Percentiles rank a stretch among this genome's conserved stretches.
These are phyloP conservation scores for Ascoidea tarda DNA, from an alignment of 805 yeast species.

Conservation along the genomic window DNA sequence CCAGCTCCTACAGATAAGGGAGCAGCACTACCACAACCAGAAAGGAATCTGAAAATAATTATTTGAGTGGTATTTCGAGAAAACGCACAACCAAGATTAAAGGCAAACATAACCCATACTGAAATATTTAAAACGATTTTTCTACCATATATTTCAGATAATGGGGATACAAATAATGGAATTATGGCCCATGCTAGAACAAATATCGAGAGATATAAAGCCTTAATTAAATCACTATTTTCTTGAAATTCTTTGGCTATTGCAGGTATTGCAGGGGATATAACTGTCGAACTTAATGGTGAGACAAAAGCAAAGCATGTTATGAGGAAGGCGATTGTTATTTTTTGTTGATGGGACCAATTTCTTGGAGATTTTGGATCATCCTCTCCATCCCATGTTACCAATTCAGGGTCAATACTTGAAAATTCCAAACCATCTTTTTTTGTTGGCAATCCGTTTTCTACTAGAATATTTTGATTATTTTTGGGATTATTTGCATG, in stretches of 20 bases:
- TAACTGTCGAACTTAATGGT: conserved; percentile 49
- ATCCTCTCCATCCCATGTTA: conserved; percentile 50
- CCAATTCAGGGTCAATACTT: conserved; percentile 46
- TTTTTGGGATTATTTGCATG: too few relatives aligned
- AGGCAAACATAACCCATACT: conserved; percentile 31
- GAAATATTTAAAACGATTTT: conserved; percentile 37
- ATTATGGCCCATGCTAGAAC: conserved; percentile 60
- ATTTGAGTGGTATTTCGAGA: conserved; percentile 40
- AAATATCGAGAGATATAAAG: conserved; percentile 48
- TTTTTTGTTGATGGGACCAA: conserved; percentile 32
- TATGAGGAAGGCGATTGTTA: conserved; percentile 30
- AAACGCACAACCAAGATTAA: conserved; percentile 49
- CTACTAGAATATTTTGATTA: too few relatives aligned
- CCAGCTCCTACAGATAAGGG: conserved; percentile 63
- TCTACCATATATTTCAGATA: conserved; percentile 56
- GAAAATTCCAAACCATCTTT: conserved; percentile 39
- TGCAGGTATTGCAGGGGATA: conserved; percentile 42
- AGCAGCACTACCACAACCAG: conserved; percentile 56
- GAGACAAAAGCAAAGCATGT: conserved; percentile 41
- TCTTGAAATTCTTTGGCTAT: conserved; percentile 32
- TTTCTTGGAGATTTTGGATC: conserved; percentile 56
- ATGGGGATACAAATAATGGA: conserved; percentile 52
- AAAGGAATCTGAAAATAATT: conserved; percentile 43
- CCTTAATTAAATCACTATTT: conserved; percentile 25
- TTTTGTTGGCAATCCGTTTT: conserved; percentile 14